These are phyloP conservation scores for Mucor lusitanicus DNA, from an alignment of 371 early-diverging fungal species.

Conservation along the genomic window DNA sequence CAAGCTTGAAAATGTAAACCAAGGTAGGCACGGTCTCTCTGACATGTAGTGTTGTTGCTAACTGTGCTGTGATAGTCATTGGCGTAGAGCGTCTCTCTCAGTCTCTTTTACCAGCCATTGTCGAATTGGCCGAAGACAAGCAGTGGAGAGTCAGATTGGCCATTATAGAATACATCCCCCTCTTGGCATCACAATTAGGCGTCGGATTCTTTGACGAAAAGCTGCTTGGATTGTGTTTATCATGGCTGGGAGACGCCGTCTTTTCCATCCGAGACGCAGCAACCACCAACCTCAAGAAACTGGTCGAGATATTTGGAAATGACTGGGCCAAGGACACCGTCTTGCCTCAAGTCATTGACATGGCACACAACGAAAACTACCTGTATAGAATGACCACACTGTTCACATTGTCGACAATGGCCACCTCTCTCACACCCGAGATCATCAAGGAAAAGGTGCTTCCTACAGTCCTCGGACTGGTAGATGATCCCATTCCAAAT, in stretches of 20 bases:
- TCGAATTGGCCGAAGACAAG: conserved; percentile 98
- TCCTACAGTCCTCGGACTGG: conserved; percentile 82
- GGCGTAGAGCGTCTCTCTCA: conserved; percentile 97
- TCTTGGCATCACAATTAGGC: conserved; percentile 95
- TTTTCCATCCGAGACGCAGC: conserved; percentile 98
- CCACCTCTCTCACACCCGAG: conserved; percentile 84
- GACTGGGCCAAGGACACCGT: conserved; percentile 94
- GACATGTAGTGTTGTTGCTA: not conserved
- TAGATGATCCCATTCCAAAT: conserved; percentile 95
- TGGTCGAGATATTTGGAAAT: conserved; percentile 95
- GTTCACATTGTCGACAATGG: conserved; percentile 92
- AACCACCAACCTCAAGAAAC: conserved; percentile 85
- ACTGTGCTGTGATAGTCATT: conserved; percentile 63
- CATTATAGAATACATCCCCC: conserved; percentile 97
- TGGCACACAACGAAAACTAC: conserved; percentile 89
- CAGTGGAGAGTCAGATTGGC: conserved; percentile 98
- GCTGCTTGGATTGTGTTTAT: conserved; percentile 90
- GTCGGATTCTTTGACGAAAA: conserved; percentile 96
- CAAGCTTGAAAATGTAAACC: conserved; percentile 91
- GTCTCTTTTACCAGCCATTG: conserved; percentile 95
- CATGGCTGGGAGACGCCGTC: conserved; percentile 98
- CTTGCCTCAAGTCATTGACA: conserved; percentile 89
- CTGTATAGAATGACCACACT: conserved; percentile 96
- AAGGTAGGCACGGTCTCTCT: conserved; percentile 45
- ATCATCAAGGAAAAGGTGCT: conserved; percentile 87